Evolutionary conservation across 2,329 filamentous ascomycete species (phyloP).

Genomic region (Thelonectria blattea): DNA sequence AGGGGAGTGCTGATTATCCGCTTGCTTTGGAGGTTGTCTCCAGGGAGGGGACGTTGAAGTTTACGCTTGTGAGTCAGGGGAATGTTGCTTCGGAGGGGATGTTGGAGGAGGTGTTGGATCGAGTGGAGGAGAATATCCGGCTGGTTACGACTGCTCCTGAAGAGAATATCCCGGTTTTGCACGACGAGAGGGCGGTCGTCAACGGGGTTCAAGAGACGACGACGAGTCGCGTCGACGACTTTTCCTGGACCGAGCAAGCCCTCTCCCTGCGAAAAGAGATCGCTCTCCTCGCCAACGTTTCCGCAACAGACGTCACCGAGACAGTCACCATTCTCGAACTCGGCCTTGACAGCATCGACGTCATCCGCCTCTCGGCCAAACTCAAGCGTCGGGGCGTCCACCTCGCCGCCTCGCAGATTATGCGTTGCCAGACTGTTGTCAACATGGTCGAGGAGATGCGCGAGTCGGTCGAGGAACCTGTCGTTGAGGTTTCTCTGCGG

Average conservation of each 20-base stretch:
- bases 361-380: constrained; percentile 80
- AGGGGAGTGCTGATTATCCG: constrained; percentile 69
- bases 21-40: constrained; percentile 77
- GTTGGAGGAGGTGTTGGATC: constrained; percentile 44
- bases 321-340: constrained; percentile 76
- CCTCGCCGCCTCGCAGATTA: constrained; percentile 76
- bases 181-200: background rate
- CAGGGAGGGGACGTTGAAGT: constrained; percentile 52
- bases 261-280: constrained; percentile 65
- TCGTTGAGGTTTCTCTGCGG: constrained; percentile 12
- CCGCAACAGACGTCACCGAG: constrained; percentile 58
- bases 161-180: constrained; percentile 17
- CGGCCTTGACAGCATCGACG: constrained; percentile 90
- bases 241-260: constrained; percentile 66
- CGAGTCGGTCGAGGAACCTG: background rate
- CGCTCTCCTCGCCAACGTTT: constrained; percentile 63
- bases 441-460: constrained; percentile 53
- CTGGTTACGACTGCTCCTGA: constrained; percentile 19
- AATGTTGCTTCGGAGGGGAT: constrained; percentile 41
- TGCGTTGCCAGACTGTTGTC: constrained; percentile 72
- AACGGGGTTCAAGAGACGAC: constrained; percentile 42
- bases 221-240: constrained; percentile 36
- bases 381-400: constrained; percentile 66
- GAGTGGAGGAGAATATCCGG: constrained; percentile 41
- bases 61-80: constrained; percentile 66